Evolutionary conservation across 345 rosid genomes (phyloP), one percentile per base, ranked within the genome.

Genomic region (Chamaenerion angustifolium): DNA sequence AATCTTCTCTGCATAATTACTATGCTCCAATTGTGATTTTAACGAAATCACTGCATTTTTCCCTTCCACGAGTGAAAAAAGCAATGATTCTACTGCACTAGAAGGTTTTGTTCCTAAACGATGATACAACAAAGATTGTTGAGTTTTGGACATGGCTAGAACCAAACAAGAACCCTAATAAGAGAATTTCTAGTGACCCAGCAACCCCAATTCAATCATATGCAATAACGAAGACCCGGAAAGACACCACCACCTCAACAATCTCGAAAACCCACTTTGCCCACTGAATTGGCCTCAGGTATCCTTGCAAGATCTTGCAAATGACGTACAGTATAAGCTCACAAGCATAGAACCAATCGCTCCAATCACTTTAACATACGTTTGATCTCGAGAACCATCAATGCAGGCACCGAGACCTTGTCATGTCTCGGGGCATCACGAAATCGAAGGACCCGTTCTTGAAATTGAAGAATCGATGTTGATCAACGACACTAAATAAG

Each of bases 221-320:
- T 1, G 95, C 85, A 61, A 87, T 64, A 52, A 82, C 81, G 69
- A 84, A 74, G 11, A 92, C 84, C 46, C 84, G 76, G 66, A 92
- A 87, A 0, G 98, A 79, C 46, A 84, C 69, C 15, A 92, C 96
- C 89, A 80, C 61, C 76, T 65, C 6, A 92, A 59, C 52, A 92
- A 54, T 59, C 64, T 87, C 2, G 94, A 74, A 62, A 92, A 92
- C 48, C 90, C 90, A 31, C 37, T 31, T 31, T 31, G 95, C 98
- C 98, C 98, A 92, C 52, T 82, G 98, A 66, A 92, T 78, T 25
- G 98, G 90, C 60, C 96, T 70, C 13, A 84, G 70, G 58, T 87
- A 92, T 69, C 67, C 95, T 64, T 84, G 93, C 64, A 92, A 53
- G 2, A 92, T 81, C 74, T 74, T 92, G 52, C 79, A 70, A 13